These are phyloP conservation scores for Apiotrichum siamense DNA, from an alignment of 1,284 basidiomycete species.

Conservation along the genomic window DNA sequence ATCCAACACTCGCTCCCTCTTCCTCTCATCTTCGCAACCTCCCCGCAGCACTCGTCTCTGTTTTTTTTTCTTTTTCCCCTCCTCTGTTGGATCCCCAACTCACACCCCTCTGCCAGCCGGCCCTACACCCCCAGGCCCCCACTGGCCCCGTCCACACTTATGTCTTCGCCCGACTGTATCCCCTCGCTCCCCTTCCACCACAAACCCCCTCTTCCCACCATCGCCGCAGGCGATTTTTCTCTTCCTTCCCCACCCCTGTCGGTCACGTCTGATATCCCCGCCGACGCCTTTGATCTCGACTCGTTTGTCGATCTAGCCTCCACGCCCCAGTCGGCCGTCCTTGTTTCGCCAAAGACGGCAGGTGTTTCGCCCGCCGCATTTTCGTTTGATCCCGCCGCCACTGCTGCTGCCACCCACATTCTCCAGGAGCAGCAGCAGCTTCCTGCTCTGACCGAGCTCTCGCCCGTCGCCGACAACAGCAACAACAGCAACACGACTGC, in stretches of 20 bases:
- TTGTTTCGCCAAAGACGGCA: constrained; percentile 32
- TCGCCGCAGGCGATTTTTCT: constrained; percentile 1
- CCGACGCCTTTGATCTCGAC: constrained; percentile 29
- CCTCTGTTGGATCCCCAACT: no score
- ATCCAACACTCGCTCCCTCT: no score
- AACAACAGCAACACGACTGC: no score
- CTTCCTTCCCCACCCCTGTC: constrained; percentile 34
- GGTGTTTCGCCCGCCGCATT: constrained; percentile 2
- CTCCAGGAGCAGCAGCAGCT: not conserved
- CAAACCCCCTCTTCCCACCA: constrained; percentile 3
- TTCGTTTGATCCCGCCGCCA: constrained; percentile 14
- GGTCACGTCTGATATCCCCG: constrained; percentile 17
- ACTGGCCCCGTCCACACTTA: not conserved
- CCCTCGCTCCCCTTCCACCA: not conserved
- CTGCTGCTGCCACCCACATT: constrained; percentile 7
- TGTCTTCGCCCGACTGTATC: constrained; percentile 7
- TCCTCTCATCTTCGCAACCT: no score
- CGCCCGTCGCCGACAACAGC: not conserved
- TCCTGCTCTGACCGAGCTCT: not conserved
- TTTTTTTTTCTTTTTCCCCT: no score
- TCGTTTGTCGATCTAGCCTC: constrained; percentile 16
- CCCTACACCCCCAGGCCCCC: not conserved
- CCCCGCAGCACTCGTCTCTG: no score
- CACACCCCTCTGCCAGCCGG: constrained; percentile 9
- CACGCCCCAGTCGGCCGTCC: constrained; percentile 18